Evolutionary conservation across 2,329 filamentous ascomycete genomes (phyloP).

Genomic region (Aspergillus tamarii): DNA sequence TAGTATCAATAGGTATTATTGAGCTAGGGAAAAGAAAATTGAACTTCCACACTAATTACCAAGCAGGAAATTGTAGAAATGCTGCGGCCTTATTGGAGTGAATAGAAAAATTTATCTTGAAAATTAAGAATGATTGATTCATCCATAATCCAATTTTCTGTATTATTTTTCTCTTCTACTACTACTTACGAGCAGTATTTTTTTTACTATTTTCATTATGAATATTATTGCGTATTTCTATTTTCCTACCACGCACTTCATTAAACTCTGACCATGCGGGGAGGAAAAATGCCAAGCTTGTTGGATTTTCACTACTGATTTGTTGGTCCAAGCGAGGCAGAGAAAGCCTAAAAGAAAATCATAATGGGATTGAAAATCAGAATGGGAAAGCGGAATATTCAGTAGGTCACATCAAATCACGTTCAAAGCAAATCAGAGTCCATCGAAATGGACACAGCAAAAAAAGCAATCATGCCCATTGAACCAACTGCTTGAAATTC

Average conservation of each 20-base stretch:
- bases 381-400: not conserved
- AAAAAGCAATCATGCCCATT: constrained; percentile 2
- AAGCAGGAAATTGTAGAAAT: not conserved
- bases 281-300: constrained; percentile 10
- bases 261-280: constrained; percentile 16
- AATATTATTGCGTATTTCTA: not conserved
- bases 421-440: constrained; percentile 7
- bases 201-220: not conserved
- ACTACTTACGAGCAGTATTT: not conserved
- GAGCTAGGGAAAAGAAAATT: not conserved
- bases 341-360: constrained; percentile 6
- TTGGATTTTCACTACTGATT: constrained; percentile 11
- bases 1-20: not conserved
- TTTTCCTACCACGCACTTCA: not conserved
- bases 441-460: not conserved
- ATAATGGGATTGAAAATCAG: not conserved
- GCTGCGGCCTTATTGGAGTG: not conserved
- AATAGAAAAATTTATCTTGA: not conserved
- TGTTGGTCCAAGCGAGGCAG: constrained; percentile 7
- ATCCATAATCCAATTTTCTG: not conserved
- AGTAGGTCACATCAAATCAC: not conserved
- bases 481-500: not conserved
- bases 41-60: not conserved
- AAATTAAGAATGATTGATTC: not conserved
- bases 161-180: not conserved